These are phyloP conservation scores for Raffaelea ambrosiae DNA, from an alignment of 2,329 filamentous ascomycete genomes.

Conservation along the genomic window DNA sequence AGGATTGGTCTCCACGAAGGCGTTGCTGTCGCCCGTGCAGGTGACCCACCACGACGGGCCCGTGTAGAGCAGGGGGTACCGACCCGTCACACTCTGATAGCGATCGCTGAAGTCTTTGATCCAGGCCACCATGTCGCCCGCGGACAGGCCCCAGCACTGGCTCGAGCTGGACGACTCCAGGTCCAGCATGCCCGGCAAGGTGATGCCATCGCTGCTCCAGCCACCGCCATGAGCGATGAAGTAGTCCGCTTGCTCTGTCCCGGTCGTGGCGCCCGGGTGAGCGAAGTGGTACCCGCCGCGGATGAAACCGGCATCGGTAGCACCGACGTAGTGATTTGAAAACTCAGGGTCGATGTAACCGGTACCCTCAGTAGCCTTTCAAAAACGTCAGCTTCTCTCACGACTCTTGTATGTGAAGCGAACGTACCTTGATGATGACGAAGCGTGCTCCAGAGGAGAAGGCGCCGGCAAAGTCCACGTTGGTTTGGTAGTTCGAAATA, in stretches of 20 bases:
- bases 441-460: constrained; percentile 31
- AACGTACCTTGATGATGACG: constrained; percentile 33
- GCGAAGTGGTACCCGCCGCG: constrained; percentile 51
- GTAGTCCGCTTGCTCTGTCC: constrained; percentile 38
- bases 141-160: constrained; percentile 36
- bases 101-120: constrained; percentile 43
- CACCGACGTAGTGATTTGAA: constrained; percentile 37
- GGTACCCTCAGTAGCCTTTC: constrained; percentile 44
- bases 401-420: no score
- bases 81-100: constrained; percentile 35
- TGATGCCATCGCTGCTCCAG: constrained; percentile 25
- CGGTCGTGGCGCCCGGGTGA: constrained; percentile 32
- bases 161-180: constrained; percentile 34
- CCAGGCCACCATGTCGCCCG: constrained; percentile 40
- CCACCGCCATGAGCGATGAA: constrained; percentile 45
- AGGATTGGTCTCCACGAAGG: constrained; percentile 36
- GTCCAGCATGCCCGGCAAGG: constrained; percentile 48
- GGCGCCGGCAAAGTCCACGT: constrained; percentile 27
- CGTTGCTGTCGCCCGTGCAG: constrained; percentile 41
- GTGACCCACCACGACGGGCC: constrained; percentile 43
- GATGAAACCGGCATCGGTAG: constrained; percentile 42
- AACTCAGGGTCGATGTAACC: constrained; percentile 35
- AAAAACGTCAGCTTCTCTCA: not conserved
- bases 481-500: constrained; percentile 30
- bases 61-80: constrained; percentile 45